phyloP scores from a whole-genome alignment of 2,329 filamentous ascomycete species.

The Aspergillus fumigatiaffinis region DNA sequence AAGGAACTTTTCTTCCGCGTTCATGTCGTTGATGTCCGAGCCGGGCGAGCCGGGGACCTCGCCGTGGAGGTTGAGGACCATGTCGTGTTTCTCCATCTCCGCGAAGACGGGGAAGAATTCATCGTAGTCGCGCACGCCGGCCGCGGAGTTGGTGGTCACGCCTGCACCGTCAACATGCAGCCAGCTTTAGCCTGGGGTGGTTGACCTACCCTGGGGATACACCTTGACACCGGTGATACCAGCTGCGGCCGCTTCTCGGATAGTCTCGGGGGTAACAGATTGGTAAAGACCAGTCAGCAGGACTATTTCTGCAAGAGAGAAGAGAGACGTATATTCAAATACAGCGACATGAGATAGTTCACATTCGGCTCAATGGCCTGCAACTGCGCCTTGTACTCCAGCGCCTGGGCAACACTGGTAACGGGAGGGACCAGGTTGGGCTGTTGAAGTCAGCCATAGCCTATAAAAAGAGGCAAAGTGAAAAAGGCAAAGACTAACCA shows the following conservation, averaged over 20 bases:
- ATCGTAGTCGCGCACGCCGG: slow-evolving; percentile 44
- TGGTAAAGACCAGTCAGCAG: slow-evolving; percentile 45
- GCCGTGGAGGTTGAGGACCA: slow-evolving; percentile 91
- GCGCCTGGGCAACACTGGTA: slow-evolving; percentile 57
- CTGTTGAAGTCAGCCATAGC: slow-evolving; percentile 28
- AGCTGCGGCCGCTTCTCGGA: slow-evolving; percentile 67
- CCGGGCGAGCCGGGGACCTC: slow-evolving; percentile 47
- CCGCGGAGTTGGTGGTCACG: slow-evolving; percentile 57
- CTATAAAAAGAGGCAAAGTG: too few relatives aligned
- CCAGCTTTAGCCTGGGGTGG: too few relatives aligned
- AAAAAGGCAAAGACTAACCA: slow-evolving; percentile 33
- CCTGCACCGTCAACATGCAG: slow-evolving; percentile 34
- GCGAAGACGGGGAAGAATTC: slow-evolving; percentile 62
- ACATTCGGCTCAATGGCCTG: slow-evolving; percentile 59
- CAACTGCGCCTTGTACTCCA: slow-evolving; percentile 63
- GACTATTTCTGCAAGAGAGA: neutral
- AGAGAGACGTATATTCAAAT: slow-evolving; percentile 22
- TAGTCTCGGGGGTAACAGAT: slow-evolving; percentile 63
- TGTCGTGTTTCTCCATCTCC: slow-evolving; percentile 79
- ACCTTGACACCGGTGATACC: slow-evolving; percentile 64
- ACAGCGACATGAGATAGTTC: slow-evolving; percentile 71
- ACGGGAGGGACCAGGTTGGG: slow-evolving; percentile 64
- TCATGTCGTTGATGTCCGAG: slow-evolving; percentile 54
- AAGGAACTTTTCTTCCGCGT: slow-evolving; percentile 72
- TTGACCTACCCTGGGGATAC: neutral